Percentiles rank a stretch among this genome's conserved stretches.
Evolutionary conservation across 1,139 yeast genomes (phyloP).

Genomic region (Sugiyamaella neomexicana): DNA sequence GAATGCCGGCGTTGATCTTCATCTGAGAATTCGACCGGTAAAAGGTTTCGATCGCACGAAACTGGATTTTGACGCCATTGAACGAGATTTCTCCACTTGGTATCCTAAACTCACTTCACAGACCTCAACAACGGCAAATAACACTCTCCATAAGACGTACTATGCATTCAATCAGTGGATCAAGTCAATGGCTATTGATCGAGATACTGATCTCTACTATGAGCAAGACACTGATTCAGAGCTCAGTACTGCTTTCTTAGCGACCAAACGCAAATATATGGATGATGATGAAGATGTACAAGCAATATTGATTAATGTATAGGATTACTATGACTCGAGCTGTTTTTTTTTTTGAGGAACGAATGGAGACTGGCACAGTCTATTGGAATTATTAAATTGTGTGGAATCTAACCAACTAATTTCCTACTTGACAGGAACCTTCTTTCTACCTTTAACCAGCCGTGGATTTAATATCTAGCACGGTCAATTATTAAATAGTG

Average conservation of each 20-base stretch:
- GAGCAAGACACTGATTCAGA: background rate
- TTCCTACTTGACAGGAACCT: too few species aligned
- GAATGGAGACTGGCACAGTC: too few species aligned
- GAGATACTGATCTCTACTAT: conserved; percentile 2
- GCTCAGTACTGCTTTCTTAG: background rate
- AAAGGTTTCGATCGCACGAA: background rate
- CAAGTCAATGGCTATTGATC: background rate
- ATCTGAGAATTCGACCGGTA: background rate
- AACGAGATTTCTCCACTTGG: background rate
- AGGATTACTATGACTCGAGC: too few species aligned
- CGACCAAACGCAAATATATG: background rate
- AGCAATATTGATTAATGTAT: background rate
- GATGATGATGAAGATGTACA: conserved; percentile 2
- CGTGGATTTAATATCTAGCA: too few species aligned
- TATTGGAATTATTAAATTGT: too few species aligned
- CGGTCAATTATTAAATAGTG: too few species aligned
- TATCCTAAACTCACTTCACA: background rate
- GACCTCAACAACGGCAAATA: too few species aligned
- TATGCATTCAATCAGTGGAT: background rate
- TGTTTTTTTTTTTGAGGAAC: too few species aligned
- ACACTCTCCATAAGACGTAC: background rate
- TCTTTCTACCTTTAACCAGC: too few species aligned
- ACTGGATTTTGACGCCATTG: background rate
- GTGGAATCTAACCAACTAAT: too few species aligned
- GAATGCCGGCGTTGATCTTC: background rate